A percentile compares a stretch with the other conserved stretches of the same genome.
These are phyloP conservation scores for Craterostigma plantagineum DNA, from an alignment of 257 asterid species.

Conservation along the genomic window DNA sequence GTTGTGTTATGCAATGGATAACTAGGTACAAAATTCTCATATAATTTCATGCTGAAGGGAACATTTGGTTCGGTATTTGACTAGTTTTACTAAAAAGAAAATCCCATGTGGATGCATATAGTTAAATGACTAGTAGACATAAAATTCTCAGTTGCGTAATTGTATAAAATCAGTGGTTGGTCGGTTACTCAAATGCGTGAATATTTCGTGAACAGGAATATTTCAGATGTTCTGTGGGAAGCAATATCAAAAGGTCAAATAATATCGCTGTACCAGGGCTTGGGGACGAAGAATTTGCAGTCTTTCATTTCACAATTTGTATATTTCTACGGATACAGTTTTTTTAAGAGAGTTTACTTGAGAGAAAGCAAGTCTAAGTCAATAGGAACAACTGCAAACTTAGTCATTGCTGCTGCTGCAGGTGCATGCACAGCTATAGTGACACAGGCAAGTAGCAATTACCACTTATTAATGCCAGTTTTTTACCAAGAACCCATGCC, in stretches of 20 bases:
- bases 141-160: too few relatives aligned
- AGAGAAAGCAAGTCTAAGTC: constrained; percentile 51
- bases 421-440: constrained; percentile 66
- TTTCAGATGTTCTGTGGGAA: constrained; percentile 76
- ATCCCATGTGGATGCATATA: too few relatives aligned
- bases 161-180: too few relatives aligned
- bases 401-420: constrained; percentile 80
- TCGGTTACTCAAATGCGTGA: constrained; percentile 3
- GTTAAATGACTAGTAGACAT: too few relatives aligned
- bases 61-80: too few relatives aligned
- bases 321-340: constrained; percentile 84
- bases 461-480: too few relatives aligned
- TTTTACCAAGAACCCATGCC: too few relatives aligned
- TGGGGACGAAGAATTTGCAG: constrained; percentile 80
- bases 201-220: constrained; percentile 35
- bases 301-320: constrained; percentile 69
- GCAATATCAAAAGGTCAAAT: constrained; percentile 61
- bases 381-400: constrained; percentile 72
- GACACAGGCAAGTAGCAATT: constrained; percentile 41
- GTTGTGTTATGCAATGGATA: too few relatives aligned
- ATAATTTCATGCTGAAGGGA: too few relatives aligned
- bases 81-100: too few relatives aligned
- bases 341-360: constrained; percentile 60
- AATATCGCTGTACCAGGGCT: constrained; percentile 69
- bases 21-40: too few relatives aligned